Evolutionary conservation across 73 alveolate genomes (phyloP).

Genomic region (Paramecium sonneborni): DNA sequence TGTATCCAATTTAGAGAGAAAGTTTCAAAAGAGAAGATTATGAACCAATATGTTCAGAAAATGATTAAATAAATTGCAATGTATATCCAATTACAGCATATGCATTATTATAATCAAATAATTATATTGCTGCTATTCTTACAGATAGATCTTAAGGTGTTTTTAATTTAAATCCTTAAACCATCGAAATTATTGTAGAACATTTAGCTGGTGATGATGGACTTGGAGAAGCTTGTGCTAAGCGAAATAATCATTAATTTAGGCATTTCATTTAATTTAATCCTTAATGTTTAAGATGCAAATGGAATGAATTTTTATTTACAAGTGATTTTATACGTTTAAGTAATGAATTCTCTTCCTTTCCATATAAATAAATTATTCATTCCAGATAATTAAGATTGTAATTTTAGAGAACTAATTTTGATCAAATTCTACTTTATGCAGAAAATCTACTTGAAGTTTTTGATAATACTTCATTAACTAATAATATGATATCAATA

Average conservation of each 20-base stretch:
- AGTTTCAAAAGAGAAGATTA: constrained; percentile 8
- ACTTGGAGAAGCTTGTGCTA: not conserved
- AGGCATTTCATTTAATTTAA: not conserved
- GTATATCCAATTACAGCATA: constrained; percentile 11
- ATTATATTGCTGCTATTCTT: not conserved
- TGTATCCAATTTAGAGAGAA: constrained; percentile 7
- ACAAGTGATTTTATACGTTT: not conserved
- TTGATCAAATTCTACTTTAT: not conserved
- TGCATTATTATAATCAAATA: not conserved
- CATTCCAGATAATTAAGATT: not conserved
- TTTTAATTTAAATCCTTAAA: not conserved
- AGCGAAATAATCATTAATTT: not conserved
- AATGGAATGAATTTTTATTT: constrained; percentile 3
- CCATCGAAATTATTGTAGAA: not conserved
- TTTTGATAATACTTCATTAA: not conserved
- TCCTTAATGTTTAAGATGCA: not conserved
- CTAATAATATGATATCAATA: not conserved
- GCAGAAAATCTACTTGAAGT: not conserved
- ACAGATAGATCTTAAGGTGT: constrained; percentile 11
- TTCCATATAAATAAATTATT: not conserved
- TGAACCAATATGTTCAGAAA: constrained; percentile 12
- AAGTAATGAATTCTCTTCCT: not conserved
- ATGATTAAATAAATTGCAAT: constrained; percentile 7
- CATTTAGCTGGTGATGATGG: constrained; percentile 14
- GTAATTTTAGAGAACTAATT: not conserved